A percentile compares a stretch with the other conserved stretches of the same genome.
These are phyloP conservation scores for Dendrobium nobile DNA, from an alignment of 106 monocot genomes.

Conservation along the genomic window DNA sequence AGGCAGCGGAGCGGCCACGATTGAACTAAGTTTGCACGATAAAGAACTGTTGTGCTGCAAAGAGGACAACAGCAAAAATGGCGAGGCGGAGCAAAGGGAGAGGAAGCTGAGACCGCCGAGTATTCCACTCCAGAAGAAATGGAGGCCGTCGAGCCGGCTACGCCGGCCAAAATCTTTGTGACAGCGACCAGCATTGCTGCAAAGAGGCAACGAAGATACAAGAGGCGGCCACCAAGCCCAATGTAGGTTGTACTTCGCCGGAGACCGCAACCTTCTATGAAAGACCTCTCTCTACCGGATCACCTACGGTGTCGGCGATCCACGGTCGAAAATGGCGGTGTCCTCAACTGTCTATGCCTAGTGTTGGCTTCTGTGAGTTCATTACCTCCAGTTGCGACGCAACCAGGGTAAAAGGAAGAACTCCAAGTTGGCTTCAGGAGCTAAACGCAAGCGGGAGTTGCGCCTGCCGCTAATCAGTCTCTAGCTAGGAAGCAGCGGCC, in stretches of 20 bases:
- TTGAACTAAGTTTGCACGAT: neutral
- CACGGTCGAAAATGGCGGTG: neutral
- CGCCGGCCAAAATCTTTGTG: neutral
- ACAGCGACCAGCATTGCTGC: neutral
- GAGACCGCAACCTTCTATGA: neutral
- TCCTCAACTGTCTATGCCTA: constrained; percentile 1
- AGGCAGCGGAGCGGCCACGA: neutral
- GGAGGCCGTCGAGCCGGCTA: neutral
- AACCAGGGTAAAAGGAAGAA: neutral
- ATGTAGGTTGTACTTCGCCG: neutral
- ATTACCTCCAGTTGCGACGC: neutral
- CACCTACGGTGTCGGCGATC: neutral
- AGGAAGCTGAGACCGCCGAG: neutral
- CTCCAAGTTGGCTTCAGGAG: neutral
- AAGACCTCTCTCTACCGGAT: neutral
- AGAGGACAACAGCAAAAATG: neutral
- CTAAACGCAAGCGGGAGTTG: neutral
- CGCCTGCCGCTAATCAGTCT: neutral
- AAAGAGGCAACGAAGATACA: neutral
- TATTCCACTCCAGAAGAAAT: neutral
- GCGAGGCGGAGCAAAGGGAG: neutral
- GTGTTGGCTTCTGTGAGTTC: constrained; percentile 2
- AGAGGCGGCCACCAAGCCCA: neutral
- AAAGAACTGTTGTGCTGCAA: neutral
- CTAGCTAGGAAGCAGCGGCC: constrained; percentile 7